Base-by-base conservation (phyloP, 345 rosid species). In the Zanthoxylum bungeanum region DNA sequence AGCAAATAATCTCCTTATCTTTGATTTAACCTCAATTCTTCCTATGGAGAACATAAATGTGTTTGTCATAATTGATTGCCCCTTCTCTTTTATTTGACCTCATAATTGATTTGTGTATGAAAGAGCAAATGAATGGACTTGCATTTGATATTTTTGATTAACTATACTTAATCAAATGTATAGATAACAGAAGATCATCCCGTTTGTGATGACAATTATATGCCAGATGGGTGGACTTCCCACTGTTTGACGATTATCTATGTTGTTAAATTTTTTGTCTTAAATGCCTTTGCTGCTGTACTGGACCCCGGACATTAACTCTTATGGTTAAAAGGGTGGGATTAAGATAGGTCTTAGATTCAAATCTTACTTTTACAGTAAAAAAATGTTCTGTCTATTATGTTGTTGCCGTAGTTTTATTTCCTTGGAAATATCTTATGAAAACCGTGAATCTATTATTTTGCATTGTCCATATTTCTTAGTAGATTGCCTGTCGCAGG, bases 341-440 rank as follows among this genome's bases (percentile, higher is more conserved):
- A 28, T 53, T 14, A 4, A 34, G 27, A 25, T 40, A 4, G 27
- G 10, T 37, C 49, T 40, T 56, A 7, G 28, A 27, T 55, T 68
- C 61, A 39, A 58, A 25, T 39, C 36, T 68, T 19, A 19, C 19
- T 24, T 40, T 25, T 40, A 28, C 9, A 39, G 40, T 9, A 19
- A 4, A 44, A 55, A 10, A 17, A 27, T 39, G 42, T 27, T n/a
- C 6, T 6, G 12, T 34, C 14, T 10, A 9, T 14, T 8, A 7
- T n/a, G n/a, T n/a, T n/a, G n/a, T n/a, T 68, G 37, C 39, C 4
- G 47, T 39, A 31, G 17, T 27, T 68, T 68, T 56, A 40, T 68
- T 25, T 55, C 25, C 28, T 52, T 3, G 12, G 27, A 17, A 16
- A n/a, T 52, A 33, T 66, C 53, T 28, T 64, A 17, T 44, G 25